Base-by-base conservation (phyloP, 1,139 yeast genomes). In the Yamadazyma songkhlaensis region DNA sequence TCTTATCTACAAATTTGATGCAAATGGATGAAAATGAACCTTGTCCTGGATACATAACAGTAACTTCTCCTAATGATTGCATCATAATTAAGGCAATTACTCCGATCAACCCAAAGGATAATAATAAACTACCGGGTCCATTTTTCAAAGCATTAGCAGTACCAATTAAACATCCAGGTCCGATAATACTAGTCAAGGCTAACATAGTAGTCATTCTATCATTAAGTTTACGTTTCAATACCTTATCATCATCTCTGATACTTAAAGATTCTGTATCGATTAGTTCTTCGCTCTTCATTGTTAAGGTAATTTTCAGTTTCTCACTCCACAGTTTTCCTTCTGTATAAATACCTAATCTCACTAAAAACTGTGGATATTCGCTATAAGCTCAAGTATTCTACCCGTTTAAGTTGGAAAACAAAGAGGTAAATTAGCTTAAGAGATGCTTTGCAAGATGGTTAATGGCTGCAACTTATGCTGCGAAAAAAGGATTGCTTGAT, bases 51-150 rank as follows among this genome's bases (percentile, higher is more conserved):
- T 72, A 75, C 24, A 67, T 49, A 1, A 82, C 73, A 29, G 78
- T 71, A 45, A 79, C 50, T 48, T 79, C 84, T 29, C 84, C 84
- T 44, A 79, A 61, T 12, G 75, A 67, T 42, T 71, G 76, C 77
- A 79, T 75, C 77, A 79, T 74, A 8, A 74, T 59, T 29, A 77
- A 64, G 0, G 80, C 82, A 32, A 78, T 58, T n/a, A 77, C 42
- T 10, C 82, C 83, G 37, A 77, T 72, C 25, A 78, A 58, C 0
- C 74, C 72, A 46, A 70, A 72, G 4, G 74, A 69, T 24, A 72
- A 55, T 14, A 72, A 51, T 38, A 72, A 50, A 45, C 72, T 59
- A 4, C 70, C 73, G 0, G 78, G 77, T 8, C 79, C 79, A 40
- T 65, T 62, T 11, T 60, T 49, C 15, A 73, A 53, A 0, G 79